These are phyloP conservation scores for Colletotrichum endophyticum DNA, from an alignment of 2,329 filamentous ascomycete genomes.

Conservation along the genomic window DNA sequence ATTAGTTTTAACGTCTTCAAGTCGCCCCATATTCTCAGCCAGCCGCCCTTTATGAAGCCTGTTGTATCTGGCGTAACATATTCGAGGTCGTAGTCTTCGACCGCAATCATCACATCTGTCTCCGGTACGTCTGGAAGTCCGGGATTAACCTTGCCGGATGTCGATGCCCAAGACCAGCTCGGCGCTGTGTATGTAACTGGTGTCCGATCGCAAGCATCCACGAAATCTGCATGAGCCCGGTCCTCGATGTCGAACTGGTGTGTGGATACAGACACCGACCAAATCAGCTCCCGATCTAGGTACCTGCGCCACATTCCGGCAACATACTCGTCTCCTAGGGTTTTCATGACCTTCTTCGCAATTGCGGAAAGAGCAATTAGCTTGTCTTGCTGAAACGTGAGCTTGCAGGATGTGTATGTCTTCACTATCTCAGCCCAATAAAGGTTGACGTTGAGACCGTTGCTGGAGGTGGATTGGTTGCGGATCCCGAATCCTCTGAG, in stretches of 20 bases:
- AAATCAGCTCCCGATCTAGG: not conserved
- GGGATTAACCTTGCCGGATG: not conserved
- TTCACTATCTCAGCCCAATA: not conserved
- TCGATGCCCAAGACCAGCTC: not conserved
- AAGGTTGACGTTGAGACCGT: not conserved
- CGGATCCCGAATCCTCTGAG: not conserved
- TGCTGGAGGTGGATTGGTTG: not conserved
- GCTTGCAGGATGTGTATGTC: not conserved
- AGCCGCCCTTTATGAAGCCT: not conserved
- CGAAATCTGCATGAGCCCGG: not conserved
- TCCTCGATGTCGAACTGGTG: not conserved
- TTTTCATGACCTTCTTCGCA: not conserved
- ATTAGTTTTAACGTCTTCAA: not conserved
- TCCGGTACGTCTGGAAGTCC: not conserved
- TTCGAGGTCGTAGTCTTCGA: not conserved
- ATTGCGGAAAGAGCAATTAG: not conserved
- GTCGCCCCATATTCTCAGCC: not conserved
- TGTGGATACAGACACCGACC: not conserved
- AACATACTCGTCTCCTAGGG: not conserved
- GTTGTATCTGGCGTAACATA: not conserved
- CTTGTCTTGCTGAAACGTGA: not conserved
- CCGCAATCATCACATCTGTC: not conserved
- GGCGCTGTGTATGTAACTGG: not conserved
- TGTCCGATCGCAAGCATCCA: not conserved
- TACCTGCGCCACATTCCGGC: not conserved